Evolutionary conservation across 305 asterid genomes (phyloP).

Genomic region (Coffea humblotiana): DNA sequence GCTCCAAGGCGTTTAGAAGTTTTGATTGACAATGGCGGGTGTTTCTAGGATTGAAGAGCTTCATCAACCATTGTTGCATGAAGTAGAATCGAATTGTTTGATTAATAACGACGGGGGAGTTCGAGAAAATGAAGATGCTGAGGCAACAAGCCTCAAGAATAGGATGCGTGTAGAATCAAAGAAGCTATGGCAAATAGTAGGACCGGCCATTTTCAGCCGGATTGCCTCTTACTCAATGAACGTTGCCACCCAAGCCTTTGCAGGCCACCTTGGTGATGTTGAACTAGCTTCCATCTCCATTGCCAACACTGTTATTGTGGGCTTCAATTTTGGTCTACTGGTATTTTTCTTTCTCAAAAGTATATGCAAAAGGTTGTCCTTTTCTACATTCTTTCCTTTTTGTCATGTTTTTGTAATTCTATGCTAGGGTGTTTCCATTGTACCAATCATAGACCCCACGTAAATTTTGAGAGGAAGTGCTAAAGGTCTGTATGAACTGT

Average conservation of each 20-base stretch:
- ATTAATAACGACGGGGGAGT: neutral
- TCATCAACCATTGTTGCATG: conserved; percentile 2
- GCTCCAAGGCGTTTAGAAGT: neutral
- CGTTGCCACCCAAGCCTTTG: conserved; percentile 75
- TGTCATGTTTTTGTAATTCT: no score
- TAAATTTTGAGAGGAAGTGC: no score
- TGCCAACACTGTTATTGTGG: conserved; percentile 54
- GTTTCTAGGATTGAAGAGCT: neutral
- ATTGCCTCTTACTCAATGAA: conserved; percentile 16
- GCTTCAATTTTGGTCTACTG: conserved; percentile 64
- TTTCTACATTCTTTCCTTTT: no score
- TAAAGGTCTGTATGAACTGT: no score
- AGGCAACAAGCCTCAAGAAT: conserved; percentile 19
- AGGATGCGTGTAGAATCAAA: conserved; percentile 42
- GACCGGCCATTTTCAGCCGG: conserved; percentile 45
- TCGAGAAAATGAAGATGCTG: neutral
- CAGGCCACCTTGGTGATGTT: conserved; percentile 83
- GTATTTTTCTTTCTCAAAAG: neutral
- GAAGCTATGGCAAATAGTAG: conserved; percentile 50
- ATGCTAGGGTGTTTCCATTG: no score
- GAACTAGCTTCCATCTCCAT: conserved; percentile 87
- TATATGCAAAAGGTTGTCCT: no score
- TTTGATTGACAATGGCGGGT: neutral
- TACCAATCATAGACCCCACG: no score
- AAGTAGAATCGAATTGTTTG: neutral